Evolutionary conservation across 225 moss, liverwort and hornwort genomes (phyloP).

Genomic region (Physcomitrium patens): DNA sequence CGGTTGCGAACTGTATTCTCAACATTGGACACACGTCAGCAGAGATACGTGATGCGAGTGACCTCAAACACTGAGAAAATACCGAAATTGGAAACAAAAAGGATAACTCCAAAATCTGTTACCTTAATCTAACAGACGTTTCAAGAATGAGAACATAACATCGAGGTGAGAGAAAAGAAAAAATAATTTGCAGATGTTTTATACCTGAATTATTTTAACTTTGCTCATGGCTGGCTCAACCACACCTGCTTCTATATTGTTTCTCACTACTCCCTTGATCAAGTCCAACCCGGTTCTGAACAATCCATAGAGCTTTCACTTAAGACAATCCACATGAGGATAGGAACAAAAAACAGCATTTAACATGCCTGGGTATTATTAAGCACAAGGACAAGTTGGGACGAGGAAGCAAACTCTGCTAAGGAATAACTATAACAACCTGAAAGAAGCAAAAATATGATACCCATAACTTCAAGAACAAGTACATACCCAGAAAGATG

Average conservation of each 20-base stretch:
- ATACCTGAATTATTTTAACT: slow-evolving; percentile 85
- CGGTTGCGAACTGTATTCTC: slow-evolving; percentile 69
- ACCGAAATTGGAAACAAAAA: too few species aligned
- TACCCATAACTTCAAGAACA: too few species aligned
- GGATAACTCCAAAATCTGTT: too few species aligned
- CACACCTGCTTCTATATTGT: slow-evolving; percentile 83
- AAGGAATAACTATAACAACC: too few species aligned
- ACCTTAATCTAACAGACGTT: too few species aligned
- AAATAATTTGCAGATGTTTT: not conserved
- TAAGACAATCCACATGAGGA: not conserved
- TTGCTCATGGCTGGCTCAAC: slow-evolving; percentile 89
- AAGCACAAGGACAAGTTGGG: too few species aligned
- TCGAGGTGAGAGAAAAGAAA: not conserved
- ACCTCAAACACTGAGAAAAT: too few species aligned
- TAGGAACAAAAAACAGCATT: not conserved
- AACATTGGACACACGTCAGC: not conserved
- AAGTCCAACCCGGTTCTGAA: slow-evolving; percentile 78
- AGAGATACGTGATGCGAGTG: too few species aligned
- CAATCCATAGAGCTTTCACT: not conserved
- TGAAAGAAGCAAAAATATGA: too few species aligned
- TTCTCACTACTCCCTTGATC: slow-evolving; percentile 73
- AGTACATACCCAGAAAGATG: slow-evolving; percentile 68
- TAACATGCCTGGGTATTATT: too few species aligned
- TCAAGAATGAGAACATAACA: not conserved
- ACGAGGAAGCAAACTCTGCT: too few species aligned